These are phyloP conservation scores for Coniella vitis DNA, from an alignment of 2,329 filamentous ascomycete species.

Conservation along the genomic window DNA sequence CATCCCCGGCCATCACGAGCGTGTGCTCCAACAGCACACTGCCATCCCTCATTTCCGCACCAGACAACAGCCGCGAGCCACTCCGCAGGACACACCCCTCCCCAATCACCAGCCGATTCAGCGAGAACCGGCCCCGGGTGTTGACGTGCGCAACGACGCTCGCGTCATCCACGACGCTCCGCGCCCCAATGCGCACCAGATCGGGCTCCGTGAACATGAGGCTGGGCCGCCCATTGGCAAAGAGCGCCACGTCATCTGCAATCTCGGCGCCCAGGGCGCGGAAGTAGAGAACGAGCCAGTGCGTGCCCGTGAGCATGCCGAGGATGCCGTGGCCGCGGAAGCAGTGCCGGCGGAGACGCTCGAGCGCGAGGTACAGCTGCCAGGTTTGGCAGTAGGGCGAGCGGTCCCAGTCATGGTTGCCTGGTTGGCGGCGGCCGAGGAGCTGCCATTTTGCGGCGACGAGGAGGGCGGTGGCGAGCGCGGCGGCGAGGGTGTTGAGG, in stretches of 20 bases:
- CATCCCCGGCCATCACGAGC: slow-evolving; percentile 49
- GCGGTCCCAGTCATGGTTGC: slow-evolving; percentile 52
- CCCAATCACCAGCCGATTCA: slow-evolving; percentile 44
- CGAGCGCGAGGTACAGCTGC: slow-evolving; percentile 47
- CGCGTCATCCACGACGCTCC: slow-evolving; percentile 48
- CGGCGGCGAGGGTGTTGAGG: slow-evolving; percentile 35
- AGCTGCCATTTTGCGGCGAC: slow-evolving; percentile 45
- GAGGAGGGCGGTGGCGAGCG: slow-evolving; percentile 36
- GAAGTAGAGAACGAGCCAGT: slow-evolving; percentile 47
- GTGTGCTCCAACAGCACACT: slow-evolving; percentile 51
- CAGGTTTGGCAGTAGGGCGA: slow-evolving; percentile 50
- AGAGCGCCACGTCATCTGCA: slow-evolving; percentile 47
- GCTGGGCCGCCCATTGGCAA: slow-evolving; percentile 44
- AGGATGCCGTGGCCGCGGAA: slow-evolving; percentile 44
- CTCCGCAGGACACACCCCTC: slow-evolving; percentile 45
- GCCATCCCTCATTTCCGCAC: slow-evolving; percentile 45
- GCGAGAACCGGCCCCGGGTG: slow-evolving; percentile 47
- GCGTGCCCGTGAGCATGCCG: slow-evolving; percentile 45
- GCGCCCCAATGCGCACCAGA: slow-evolving; percentile 44
- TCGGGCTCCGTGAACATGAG: slow-evolving; percentile 53
- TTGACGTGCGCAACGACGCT: slow-evolving; percentile 52
- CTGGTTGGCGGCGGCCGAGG: slow-evolving; percentile 42
- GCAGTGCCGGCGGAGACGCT: slow-evolving; percentile 42
- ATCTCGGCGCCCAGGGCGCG: slow-evolving; percentile 45
- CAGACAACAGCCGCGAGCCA: slow-evolving; percentile 45